Base-by-base conservation (phyloP, 2,329 filamentous ascomycete species). In the Curvularia lunata region DNA sequence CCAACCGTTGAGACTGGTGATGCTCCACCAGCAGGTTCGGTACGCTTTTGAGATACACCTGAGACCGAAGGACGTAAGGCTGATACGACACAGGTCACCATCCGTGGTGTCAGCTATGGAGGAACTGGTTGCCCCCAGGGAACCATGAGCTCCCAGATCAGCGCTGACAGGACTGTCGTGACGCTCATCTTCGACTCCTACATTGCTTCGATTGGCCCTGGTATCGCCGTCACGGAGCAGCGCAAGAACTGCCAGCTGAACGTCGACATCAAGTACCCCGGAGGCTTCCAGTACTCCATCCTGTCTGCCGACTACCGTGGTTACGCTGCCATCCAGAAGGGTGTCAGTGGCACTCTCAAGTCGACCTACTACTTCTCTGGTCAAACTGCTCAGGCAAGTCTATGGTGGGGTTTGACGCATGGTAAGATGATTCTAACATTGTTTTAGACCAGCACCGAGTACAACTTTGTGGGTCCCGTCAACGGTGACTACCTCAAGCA, bases 351-450 rank as follows among this genome's bases (percentile, higher is more conserved):
- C 48, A 78, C 76, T 19, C 78, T 82, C 64, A 82, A 82, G 74
- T 81, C 82, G 13, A 83, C 79, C 32, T 84, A 84, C 74, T 84
- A 84, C 73, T 84, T 84, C 74, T 82, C 81, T 47, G 82, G 83
- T 38, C 69, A 76, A 46, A 72, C 68, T 30, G 65, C 70, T 32
- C 79, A 81, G 76, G 79, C 78, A 72, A 56, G 66, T 28, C 1
- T 21, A 25, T 25, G 18, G 23, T 13, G 12, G 16, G 28, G 10
- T 28, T 8, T 27, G 1, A 6, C 19, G 42, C n/a, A 0, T n/a
- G 23, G 5, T 23, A 2, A 28, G 32, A 27, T 16, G 19, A 6
- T 32, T 18, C 61, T 69, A 48, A 72, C 25, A 23, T 5, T 8
- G 10, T 19, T 2, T 43, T 43, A 80, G 77, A 63, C 70, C 46